A percentile compares a stretch with the other conserved stretches of the same genome.
Evolutionary conservation across 352 stramenopile genomes (phyloP).

Genomic region (Globisporangium carolinianum): DNA sequence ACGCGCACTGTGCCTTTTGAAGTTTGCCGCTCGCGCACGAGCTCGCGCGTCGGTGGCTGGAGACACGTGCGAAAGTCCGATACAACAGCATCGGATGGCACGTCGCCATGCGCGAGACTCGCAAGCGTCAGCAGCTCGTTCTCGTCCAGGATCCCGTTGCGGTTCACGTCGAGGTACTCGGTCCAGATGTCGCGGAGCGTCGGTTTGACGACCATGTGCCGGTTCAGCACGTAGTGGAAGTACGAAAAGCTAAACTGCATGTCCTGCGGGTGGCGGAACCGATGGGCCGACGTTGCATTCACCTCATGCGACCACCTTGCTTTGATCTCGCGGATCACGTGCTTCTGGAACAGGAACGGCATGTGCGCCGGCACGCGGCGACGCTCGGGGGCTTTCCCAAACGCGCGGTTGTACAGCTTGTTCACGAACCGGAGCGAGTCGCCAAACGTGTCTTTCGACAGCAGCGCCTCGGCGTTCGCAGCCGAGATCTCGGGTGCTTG

Average conservation of each 20-base stretch:
- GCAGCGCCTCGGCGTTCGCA: conserved; percentile 39
- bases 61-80: conserved; percentile 60
- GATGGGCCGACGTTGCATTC: conserved; percentile 72
- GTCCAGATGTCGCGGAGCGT: conserved; percentile 77
- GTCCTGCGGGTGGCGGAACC: conserved; percentile 89
- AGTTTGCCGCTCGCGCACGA: conserved; percentile 56
- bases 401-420: conserved; percentile 86
- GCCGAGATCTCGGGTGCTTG: conserved; percentile 16
- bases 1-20: conserved; percentile 53
- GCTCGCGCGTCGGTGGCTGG: conserved; percentile 62
- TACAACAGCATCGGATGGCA: conserved; percentile 62
- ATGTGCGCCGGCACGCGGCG: conserved; percentile 92
- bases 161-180: conserved; percentile 88
- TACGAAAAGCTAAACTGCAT: conserved; percentile 96
- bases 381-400: conserved; percentile 63
- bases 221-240: conserved; percentile 92
- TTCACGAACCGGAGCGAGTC: conserved; percentile 91
- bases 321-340: conserved; percentile 88
- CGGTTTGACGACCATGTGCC: conserved; percentile 66
- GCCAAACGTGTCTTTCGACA: conserved; percentile 89
- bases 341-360: conserved; percentile 90
- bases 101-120: conserved; percentile 69
- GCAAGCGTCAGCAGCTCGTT: conserved; percentile 90
- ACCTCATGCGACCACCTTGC: conserved; percentile 64
- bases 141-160: conserved; percentile 84